Conservation (phyloP, 768 basidiomycete genomes). For the Hemileccinum impolitum region DNA sequence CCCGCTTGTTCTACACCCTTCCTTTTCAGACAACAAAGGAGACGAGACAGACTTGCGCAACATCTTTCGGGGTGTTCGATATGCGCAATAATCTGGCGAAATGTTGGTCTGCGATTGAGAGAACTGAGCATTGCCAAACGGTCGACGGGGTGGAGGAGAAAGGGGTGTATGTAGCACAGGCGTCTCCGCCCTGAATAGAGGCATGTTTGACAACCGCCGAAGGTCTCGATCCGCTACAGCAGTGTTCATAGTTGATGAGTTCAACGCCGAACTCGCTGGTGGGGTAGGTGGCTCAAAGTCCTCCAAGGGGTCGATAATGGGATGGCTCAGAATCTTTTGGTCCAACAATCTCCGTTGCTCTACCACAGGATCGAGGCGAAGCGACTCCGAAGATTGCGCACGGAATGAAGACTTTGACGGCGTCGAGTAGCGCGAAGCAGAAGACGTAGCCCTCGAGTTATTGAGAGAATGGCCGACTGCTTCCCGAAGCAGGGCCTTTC, state of each 20-base stretch:
- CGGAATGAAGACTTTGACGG: slow-evolving; percentile 30
- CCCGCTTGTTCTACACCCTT: slow-evolving; percentile 33
- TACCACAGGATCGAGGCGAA: slow-evolving; percentile 12
- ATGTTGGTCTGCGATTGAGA: slow-evolving; percentile 60
- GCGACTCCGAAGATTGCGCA: slow-evolving; percentile 22
- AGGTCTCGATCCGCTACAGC: slow-evolving; percentile 30
- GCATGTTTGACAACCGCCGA: slow-evolving; percentile 38
- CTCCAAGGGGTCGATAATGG: slow-evolving; percentile 34
- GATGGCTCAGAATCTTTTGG: slow-evolving; percentile 44
- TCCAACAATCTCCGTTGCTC: slow-evolving; percentile 31
- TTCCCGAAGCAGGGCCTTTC: slow-evolving; percentile 69
- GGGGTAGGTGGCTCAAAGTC: slow-evolving; percentile 28
- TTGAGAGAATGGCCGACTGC: slow-evolving; percentile 77
- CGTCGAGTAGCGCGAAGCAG: slow-evolving; percentile 35
- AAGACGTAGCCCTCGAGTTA: slow-evolving; percentile 47
- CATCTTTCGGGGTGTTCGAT: slow-evolving; percentile 14
- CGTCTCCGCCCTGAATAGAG: slow-evolving; percentile 60
- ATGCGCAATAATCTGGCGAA: slow-evolving; percentile 14
- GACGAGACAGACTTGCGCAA: slow-evolving; percentile 54
- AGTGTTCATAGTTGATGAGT: slow-evolving; percentile 12
- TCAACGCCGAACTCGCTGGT: slow-evolving; percentile 1
- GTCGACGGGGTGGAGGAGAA: slow-evolving; percentile 59
- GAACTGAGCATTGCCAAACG: slow-evolving; percentile 40
- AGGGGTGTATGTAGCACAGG: slow-evolving; percentile 63
- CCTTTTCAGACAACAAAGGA: slow-evolving; percentile 46